Base-by-base conservation (phyloP, 2,329 filamentous ascomycete species). In the Cladophialophora exuberans region DNA sequence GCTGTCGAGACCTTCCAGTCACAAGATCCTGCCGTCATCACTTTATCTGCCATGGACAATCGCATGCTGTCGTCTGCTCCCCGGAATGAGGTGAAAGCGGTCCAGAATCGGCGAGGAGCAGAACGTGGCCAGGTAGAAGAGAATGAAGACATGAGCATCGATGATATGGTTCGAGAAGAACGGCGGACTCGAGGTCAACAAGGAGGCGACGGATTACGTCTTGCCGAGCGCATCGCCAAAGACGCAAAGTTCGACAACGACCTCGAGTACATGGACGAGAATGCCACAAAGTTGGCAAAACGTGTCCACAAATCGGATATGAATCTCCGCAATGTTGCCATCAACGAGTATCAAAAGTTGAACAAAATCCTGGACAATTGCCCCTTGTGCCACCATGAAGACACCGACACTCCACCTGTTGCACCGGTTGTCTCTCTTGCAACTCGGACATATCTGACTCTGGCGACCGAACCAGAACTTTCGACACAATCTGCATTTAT, bases 211-310 rank as follows among this genome's bases (percentile, higher is more conserved):
- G 89, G 89, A 1, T 79, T 86, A 64, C 84, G 89, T 3, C 82
- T 97, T 26, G 94, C 94, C 2, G 92, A 97, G 70, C 85, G 92
- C 56, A 99, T 99, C 64, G 90, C 92, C 50, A 96, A 96, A 69
- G 94, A 99, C 71, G 83, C 75, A 44, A 95, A 92, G 68, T 99
- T 95, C 69, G 87, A 90, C 67, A 85, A 95, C 66, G 88, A 96
- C 70, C 83, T 99, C 22, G 93, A 99, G 50, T 99, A 99, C 73
- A 88, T 97, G 80, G 93, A 99, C 69, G 94, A 97, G 65, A 97
- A 99, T 67, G 94, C 94, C 13, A 82, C 85, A 47, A 96, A 93
- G 72, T 84, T 99, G 10, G 92, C 93, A 23, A 87, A 86, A 66
- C 86, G 89, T 22, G 88, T 96, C 11, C 88, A 96, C 68, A 94